phyloP scores from a whole-genome alignment of 164 flowering plant species.

The Brasenia schreberi region DNA sequence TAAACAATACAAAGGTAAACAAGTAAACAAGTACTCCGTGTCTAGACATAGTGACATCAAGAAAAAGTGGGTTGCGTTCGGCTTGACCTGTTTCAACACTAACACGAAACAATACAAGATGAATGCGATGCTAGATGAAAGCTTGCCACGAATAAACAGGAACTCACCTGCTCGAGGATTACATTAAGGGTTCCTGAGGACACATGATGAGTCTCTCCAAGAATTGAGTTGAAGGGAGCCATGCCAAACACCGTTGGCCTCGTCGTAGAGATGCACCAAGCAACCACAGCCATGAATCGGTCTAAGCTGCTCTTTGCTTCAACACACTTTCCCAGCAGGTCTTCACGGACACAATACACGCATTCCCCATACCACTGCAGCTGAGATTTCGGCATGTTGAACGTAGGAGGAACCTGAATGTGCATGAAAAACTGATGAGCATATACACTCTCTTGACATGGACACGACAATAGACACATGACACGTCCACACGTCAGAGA shows the following conservation, averaged over 20 bases:
- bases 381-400: conserved; percentile 84
- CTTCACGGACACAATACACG: conserved; percentile 37
- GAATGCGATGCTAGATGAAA: too few relatives aligned
- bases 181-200: conserved; percentile 57
- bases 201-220: conserved; percentile 91
- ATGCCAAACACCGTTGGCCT: conserved; percentile 60
- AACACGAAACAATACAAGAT: too few relatives aligned
- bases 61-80: too few relatives aligned
- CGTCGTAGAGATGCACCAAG: conserved; percentile 60
- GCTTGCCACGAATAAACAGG: not conserved
- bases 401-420: conserved; percentile 55
- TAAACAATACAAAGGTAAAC: too few relatives aligned
- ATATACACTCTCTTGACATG: too few relatives aligned
- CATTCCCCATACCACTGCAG: conserved; percentile 72
- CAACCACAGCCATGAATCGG: conserved; percentile 47
- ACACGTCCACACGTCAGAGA: too few relatives aligned
- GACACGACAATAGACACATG: too few relatives aligned
- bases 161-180: conserved; percentile 69
- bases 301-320: conserved; percentile 27
- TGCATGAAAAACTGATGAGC: not conserved
- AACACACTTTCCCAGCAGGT: conserved; percentile 41
- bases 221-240: conserved; percentile 77
- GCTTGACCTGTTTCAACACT: too few relatives aligned
- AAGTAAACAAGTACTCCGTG: too few relatives aligned
- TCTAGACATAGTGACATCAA: too few relatives aligned